These are phyloP conservation scores for Rhizopogon vulgaris DNA, from an alignment of 768 basidiomycete species.

Conservation along the genomic window DNA sequence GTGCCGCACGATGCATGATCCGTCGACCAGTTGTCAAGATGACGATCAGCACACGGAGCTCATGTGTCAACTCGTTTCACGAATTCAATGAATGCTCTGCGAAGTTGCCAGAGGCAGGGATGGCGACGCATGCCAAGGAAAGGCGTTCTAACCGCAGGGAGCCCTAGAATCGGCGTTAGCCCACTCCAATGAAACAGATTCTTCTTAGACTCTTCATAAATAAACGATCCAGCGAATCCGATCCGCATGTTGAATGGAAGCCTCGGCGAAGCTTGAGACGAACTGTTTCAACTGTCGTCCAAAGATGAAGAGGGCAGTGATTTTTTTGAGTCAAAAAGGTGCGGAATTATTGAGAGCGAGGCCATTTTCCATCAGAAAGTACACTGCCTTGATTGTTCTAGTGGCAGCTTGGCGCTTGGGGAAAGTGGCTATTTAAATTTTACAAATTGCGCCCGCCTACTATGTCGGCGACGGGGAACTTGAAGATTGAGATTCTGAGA, in stretches of 20 bases:
- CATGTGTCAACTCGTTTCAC: neutral
- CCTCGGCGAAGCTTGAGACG: neutral
- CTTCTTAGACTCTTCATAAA: neutral
- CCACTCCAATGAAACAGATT: neutral
- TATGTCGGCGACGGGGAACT: constrained; percentile 1
- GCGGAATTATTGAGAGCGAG: constrained; percentile 3
- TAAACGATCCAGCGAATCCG: neutral
- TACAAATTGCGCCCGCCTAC: neutral
- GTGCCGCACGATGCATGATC: neutral
- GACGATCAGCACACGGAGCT: neutral
- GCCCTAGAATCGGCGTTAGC: neutral
- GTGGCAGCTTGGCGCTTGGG: constrained; percentile 1
- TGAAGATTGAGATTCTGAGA: no score
- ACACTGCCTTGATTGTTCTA: constrained; percentile 19
- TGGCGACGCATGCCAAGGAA: neutral
- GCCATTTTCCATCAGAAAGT: constrained; percentile 27
- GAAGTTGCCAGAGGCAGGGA: neutral
- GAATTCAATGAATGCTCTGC: neutral
- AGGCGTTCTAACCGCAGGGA: neutral
- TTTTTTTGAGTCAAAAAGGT: constrained; percentile 1
- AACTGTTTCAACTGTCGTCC: neutral
- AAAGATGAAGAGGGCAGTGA: constrained; percentile 4
- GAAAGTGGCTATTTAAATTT: neutral
- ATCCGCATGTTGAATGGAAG: neutral
- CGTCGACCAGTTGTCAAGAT: neutral